Evolutionary conservation across 75 land plant species (phyloP), one percentile per base, ranked within the genome.

Genomic region (Pinus taeda): DNA sequence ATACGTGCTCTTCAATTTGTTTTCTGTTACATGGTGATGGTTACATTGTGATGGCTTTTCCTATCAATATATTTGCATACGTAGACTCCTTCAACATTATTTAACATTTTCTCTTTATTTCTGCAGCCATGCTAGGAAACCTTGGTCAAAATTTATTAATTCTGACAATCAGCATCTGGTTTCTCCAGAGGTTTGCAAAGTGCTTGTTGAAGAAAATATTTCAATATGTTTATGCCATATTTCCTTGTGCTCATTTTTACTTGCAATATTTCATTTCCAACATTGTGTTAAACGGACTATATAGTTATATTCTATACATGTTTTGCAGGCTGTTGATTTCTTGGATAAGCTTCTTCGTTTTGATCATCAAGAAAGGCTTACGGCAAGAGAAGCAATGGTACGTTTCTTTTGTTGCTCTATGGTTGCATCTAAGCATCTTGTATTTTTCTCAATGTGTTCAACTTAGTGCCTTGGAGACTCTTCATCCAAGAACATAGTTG

Each of bases 341-440:
- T 89, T 95, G 76, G 98, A 95, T 84, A 93, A 95, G 85, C 90
- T 95, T 24, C 87, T 95, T 75, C 94, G 97, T 4, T 95, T 91
- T 80, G 98, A 95, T 83, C 98, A 95, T 74, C 98, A 93, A 60
- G 98, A 95, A 3, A 87, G 98, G 82, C 88, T 90, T 8, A 95
- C 98, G 37, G 98, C 98, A 39, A 80, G 86, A 83, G 98, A 95
- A 79, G 98, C 97, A 33, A 95, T 93, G 98, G 93, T 90, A 57
- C 21, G 33, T 24, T 79, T 36, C 67, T 17, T 33, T 57, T 62
- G 57, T 6, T 60, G 29, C n/a, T 22, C 33, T 49, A 9, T 49
- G 55, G 55, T 11, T 49, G 55, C 55, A 49, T 49, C 55, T 49
- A 49, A 49, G 55, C 2, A 49, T 49, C 7, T 49, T 49, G 12